Percentiles rank a stretch among this genome's conserved stretches.
phyloP scores from a whole-genome alignment of 139 green algal genomes.

The Tetradesmus obliquus region DNA sequence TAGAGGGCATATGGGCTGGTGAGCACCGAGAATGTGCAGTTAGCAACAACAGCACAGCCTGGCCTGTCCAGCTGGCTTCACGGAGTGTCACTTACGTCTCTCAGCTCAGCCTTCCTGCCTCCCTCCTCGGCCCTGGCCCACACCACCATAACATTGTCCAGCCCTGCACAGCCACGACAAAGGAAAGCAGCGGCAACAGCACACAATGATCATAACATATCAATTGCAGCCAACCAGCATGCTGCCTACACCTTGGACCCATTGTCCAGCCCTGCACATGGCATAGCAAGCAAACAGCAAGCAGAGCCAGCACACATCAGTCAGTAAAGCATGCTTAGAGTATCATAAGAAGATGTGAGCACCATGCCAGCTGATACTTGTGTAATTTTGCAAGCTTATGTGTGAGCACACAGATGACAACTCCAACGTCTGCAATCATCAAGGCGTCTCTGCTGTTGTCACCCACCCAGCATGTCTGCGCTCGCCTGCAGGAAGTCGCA shows the following conservation, averaged over 20 bases:
- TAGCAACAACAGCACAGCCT: no score
- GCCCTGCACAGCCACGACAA: constrained; percentile 46
- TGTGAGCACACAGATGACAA: no score
- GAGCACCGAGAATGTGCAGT: no score
- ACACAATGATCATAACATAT: background rate
- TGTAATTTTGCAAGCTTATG: no score
- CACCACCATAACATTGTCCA: constrained; percentile 77
- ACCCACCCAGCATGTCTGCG: constrained; percentile 50
- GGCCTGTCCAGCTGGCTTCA: no score
- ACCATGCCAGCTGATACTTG: no score
- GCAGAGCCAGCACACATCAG: background rate
- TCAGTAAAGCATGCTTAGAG: background rate
- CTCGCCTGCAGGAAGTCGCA: constrained; percentile 70
- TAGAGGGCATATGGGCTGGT: no score
- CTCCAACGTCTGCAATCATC: no score
- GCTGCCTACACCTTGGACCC: constrained; percentile 73
- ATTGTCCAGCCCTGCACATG: constrained; percentile 68
- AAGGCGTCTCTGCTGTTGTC: background rate
- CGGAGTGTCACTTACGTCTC: constrained; percentile 51
- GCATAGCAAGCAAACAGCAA: background rate
- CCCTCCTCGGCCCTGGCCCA: constrained; percentile 86
- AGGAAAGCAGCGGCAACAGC: constrained; percentile 33
- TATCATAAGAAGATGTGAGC: no score
- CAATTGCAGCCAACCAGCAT: no score
- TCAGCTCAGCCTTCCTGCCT: constrained; percentile 51